These are phyloP conservation scores for Calycina marina DNA, from an alignment of 2,329 filamentous ascomycete species.

Conservation along the genomic window DNA sequence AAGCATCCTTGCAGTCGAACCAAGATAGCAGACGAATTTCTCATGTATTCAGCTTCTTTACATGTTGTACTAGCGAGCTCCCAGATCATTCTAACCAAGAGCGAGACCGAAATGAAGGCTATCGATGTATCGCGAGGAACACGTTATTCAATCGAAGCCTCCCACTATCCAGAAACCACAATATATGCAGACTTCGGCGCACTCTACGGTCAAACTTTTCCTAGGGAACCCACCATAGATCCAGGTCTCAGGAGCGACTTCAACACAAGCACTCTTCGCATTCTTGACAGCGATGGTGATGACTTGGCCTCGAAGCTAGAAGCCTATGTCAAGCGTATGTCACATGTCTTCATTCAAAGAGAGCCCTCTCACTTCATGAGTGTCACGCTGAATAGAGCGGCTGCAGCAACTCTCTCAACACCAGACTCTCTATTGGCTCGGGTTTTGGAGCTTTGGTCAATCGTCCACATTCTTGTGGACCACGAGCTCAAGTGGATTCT, in stretches of 20 bases:
- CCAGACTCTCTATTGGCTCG: conserved; percentile 38
- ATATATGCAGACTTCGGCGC: conserved; percentile 21
- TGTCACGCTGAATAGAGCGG: conserved; percentile 38
- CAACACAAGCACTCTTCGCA: conserved; percentile 25
- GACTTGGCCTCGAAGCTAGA: conserved; percentile 45
- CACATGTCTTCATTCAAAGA: conserved; percentile 40
- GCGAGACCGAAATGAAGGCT: conserved; percentile 32
- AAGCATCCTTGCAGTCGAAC: conserved; percentile 47
- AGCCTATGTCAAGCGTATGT: conserved; percentile 42
- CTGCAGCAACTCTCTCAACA: conserved; percentile 30
- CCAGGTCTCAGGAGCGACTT: conserved; percentile 22
- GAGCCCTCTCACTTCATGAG: conserved; percentile 47
- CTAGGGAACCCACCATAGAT: conserved; percentile 22
- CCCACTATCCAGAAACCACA: conserved; percentile 39
- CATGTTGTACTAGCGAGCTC: conserved; percentile 48
- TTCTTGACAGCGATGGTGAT: conserved; percentile 47
- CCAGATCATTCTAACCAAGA: conserved; percentile 40
- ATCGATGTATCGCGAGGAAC: conserved; percentile 13
- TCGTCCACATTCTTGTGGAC: conserved; percentile 47
- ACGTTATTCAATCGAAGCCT: conserved; percentile 33
- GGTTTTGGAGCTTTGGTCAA: conserved; percentile 48
- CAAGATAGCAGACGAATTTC: conserved; percentile 44
- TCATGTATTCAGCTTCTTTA: conserved; percentile 48
- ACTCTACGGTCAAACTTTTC: conserved; percentile 13
- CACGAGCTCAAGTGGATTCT: conserved; percentile 44